These are phyloP conservation scores for Cyberlindnera japonica DNA, from an alignment of 805 yeast genomes.

Conservation along the genomic window DNA sequence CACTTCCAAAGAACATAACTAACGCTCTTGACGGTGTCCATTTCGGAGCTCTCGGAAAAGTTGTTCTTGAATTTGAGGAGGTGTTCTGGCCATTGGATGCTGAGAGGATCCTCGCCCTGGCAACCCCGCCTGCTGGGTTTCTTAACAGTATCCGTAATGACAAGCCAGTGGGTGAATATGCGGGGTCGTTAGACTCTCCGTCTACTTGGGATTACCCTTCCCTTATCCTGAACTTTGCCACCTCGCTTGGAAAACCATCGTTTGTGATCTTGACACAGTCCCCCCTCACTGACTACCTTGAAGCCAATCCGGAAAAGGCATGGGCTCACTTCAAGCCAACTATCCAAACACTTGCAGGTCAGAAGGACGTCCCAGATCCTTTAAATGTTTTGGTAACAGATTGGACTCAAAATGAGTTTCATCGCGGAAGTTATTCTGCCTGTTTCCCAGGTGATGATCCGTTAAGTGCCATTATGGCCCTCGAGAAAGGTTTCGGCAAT, in stretches of 20 bases:
- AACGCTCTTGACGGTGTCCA: constrained; percentile 46
- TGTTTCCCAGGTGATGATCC: constrained; percentile 69
- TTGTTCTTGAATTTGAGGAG: constrained; percentile 60
- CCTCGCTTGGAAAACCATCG: constrained; percentile 45
- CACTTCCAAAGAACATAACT: constrained; percentile 43
- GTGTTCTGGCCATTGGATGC: constrained; percentile 56
- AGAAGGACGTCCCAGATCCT: constrained; percentile 33
- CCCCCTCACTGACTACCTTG: constrained; percentile 62
- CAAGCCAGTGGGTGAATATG: constrained; percentile 2
- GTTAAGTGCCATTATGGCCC: constrained; percentile 53
- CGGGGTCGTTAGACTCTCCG: constrained; percentile 28
- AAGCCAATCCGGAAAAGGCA: constrained; percentile 45
- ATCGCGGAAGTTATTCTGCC: constrained; percentile 81
- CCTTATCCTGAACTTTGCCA: constrained; percentile 55
- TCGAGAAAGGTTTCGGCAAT: constrained; percentile 53
- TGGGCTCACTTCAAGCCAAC: constrained; percentile 57
- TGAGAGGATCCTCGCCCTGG: constrained; percentile 48
- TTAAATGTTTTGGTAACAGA: constrained; percentile 47
- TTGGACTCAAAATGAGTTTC: constrained; percentile 80
- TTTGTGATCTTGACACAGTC: constrained; percentile 68
- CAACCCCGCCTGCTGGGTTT: constrained; percentile 32
- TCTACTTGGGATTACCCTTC: constrained; percentile 57
- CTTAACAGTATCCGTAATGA: constrained; percentile 13
- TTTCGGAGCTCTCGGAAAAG: constrained; percentile 71
- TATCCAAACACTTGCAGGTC: constrained; percentile 14